A percentile compares a stretch with the other conserved stretches of the same genome.
Conservation (phyloP, 1,284 basidiomycete species). For the Ganoderma lingzhi region DNA sequence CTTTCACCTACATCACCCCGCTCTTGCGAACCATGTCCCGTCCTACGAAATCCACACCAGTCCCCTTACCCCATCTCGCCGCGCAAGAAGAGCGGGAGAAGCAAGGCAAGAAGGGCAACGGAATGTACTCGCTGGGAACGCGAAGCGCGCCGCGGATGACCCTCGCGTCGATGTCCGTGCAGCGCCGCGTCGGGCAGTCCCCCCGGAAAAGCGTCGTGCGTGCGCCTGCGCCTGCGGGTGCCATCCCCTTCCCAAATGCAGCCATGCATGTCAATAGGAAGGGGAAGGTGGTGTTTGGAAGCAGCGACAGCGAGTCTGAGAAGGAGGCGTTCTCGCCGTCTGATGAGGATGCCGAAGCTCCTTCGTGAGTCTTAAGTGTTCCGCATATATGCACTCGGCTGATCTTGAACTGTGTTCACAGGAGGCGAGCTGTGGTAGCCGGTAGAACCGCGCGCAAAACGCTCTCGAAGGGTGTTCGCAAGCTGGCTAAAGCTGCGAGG, state of each 20-base stretch:
- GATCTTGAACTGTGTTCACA: background rate
- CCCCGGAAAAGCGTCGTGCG: constrained; percentile 15
- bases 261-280: constrained; percentile 11
- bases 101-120: background rate
- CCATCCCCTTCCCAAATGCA: background rate
- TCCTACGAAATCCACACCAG: constrained; percentile 16
- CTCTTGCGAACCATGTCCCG: constrained; percentile 11
- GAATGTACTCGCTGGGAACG: background rate
- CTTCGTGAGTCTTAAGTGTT: background rate
- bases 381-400: background rate
- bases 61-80: constrained; percentile 12
- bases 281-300: constrained; percentile 13
- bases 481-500: constrained; percentile 15
- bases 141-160: constrained; percentile 21
- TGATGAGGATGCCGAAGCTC: constrained; percentile 2
- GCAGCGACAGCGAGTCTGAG: constrained; percentile 15
- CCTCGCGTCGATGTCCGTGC: constrained; percentile 29
- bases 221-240: background rate
- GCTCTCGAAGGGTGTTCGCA: background rate
- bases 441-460: constrained; percentile 11
- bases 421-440: background rate
- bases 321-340: constrained; percentile 9
- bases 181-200: constrained; percentile 21
- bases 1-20: constrained; percentile 30
- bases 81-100: constrained; percentile 13